A percentile compares a stretch with the other conserved stretches of the same genome.
Evolutionary conservation across 2,329 filamentous ascomycete genomes (phyloP).

Genomic region (Clarireedia hainanense): DNA sequence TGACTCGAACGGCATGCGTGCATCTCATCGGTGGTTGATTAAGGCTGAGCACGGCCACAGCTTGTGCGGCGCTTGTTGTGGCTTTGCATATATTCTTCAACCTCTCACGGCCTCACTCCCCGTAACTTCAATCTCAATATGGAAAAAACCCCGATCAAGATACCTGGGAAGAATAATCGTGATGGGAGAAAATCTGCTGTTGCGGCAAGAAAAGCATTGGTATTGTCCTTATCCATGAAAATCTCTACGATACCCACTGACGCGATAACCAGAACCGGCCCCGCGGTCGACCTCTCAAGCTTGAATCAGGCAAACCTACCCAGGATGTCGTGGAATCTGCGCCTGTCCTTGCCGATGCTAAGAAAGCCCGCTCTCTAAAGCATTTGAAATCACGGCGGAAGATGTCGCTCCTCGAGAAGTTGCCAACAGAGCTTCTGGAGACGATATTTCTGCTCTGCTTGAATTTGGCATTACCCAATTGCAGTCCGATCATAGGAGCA

Average conservation of each 20-base stretch:
- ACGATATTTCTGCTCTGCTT: slow-evolving; percentile 24
- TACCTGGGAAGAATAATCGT: slow-evolving; percentile 25
- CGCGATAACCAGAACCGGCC: slow-evolving; percentile 11
- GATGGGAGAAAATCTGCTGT: slow-evolving; percentile 18
- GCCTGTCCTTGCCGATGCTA: slow-evolving; percentile 1
- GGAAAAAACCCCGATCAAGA: slow-evolving; percentile 26
- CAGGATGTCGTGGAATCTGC: neutral
- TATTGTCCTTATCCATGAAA: slow-evolving; percentile 5
- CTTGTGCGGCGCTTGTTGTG: too few species aligned
- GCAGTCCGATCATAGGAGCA: slow-evolving; percentile 25
- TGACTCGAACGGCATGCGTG: neutral
- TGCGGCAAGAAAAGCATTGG: slow-evolving; percentile 18
- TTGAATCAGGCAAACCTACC: neutral
- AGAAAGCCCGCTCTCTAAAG: slow-evolving; percentile 15
- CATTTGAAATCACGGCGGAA: slow-evolving; percentile 24
- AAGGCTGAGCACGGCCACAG: too few species aligned
- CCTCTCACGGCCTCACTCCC: neutral
- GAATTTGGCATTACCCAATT: slow-evolving; percentile 24
- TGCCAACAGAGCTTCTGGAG: slow-evolving; percentile 27
- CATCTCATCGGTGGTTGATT: too few species aligned
- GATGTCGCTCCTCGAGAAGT: slow-evolving; percentile 25
- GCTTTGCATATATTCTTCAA: neutral
- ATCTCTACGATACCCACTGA: neutral
- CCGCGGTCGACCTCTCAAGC: slow-evolving; percentile 17
- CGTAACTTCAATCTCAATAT: slow-evolving; percentile 10